Conservation (phyloP, 805 yeast genomes). For the Ogataea siamensis region DNA sequence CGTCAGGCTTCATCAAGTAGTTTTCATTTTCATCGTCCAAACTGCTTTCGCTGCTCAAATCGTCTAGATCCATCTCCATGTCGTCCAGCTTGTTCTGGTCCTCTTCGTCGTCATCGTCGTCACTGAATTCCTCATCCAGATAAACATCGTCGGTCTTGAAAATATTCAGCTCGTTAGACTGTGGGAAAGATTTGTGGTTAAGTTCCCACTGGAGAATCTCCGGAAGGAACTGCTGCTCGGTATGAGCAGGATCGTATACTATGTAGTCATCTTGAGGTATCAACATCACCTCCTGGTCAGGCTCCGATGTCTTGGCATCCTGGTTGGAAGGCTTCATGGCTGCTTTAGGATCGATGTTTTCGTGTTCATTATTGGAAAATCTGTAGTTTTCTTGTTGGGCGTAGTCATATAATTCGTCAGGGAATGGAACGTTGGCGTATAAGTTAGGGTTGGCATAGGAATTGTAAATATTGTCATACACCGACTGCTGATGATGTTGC, state of each 20-base stretch:
- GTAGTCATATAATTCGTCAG: conserved; percentile 27
- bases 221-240: conserved; percentile 27
- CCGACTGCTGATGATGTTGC: conserved; percentile 6
- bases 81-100: conserved; percentile 30
- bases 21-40: conserved; percentile 24
- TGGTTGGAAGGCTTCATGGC: conserved; percentile 11
- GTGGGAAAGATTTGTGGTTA: conserved; percentile 29
- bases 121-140: conserved; percentile 31
- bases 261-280: conserved; percentile 33
- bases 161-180: conserved; percentile 33
- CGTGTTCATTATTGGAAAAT: conserved; percentile 3
- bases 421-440: conserved; percentile 25
- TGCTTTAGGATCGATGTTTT: conserved; percentile 18
- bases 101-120: conserved; percentile 34
- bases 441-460: conserved; percentile 31
- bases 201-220: conserved; percentile 30
- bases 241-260: conserved; percentile 25
- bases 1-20: conserved; percentile 21
- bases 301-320: conserved; percentile 3
- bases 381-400: conserved; percentile 7
- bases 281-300: conserved; percentile 29
- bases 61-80: conserved; percentile 34
- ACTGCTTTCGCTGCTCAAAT: conserved; percentile 28
- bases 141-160: conserved; percentile 33
- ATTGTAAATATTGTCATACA: conserved; percentile 25